phyloP scores from a whole-genome alignment of 192 early-diverging fungal species.

The Dissophora globulifera region DNA sequence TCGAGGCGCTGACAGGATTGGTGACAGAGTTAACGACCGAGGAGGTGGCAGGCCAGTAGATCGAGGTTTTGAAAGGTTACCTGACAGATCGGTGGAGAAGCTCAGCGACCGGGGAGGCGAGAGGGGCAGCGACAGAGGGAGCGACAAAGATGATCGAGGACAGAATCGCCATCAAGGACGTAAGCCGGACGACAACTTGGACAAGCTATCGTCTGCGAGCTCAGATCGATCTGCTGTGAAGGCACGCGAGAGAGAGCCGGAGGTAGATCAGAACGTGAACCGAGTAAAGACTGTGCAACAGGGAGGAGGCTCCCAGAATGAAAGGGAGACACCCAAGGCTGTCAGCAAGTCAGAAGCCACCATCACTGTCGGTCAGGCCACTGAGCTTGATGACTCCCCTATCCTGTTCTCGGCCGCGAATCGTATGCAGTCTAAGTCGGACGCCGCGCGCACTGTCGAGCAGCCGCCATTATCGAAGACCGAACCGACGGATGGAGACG shows the following conservation, averaged over 20 bases:
- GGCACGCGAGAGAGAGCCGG: conserved; percentile 1
- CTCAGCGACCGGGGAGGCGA: background rate
- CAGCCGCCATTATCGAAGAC: background rate
- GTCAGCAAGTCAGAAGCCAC: background rate
- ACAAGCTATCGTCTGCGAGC: background rate
- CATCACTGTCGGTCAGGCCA: background rate
- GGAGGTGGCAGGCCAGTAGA: background rate
- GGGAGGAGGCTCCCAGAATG: background rate
- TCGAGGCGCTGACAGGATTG: conserved; percentile 5
- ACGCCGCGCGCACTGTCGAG: background rate
- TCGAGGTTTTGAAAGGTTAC: background rate
- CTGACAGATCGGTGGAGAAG: background rate
- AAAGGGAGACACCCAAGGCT: background rate
- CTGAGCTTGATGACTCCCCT: conserved; percentile 5
- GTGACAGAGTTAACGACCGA: background rate
- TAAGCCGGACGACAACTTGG: background rate
- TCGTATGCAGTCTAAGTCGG: conserved; percentile 11
- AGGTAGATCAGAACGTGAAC: background rate
- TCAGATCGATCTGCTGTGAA: background rate
- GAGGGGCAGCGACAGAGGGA: background rate
- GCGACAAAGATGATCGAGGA: background rate
- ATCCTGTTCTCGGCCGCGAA: conserved; percentile 29
- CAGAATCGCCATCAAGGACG: background rate
- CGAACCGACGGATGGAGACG: background rate
- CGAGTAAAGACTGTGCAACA: background rate